These are phyloP conservation scores for Nicotiana otophora DNA, from an alignment of 257 asterid species.

Conservation along the genomic window DNA sequence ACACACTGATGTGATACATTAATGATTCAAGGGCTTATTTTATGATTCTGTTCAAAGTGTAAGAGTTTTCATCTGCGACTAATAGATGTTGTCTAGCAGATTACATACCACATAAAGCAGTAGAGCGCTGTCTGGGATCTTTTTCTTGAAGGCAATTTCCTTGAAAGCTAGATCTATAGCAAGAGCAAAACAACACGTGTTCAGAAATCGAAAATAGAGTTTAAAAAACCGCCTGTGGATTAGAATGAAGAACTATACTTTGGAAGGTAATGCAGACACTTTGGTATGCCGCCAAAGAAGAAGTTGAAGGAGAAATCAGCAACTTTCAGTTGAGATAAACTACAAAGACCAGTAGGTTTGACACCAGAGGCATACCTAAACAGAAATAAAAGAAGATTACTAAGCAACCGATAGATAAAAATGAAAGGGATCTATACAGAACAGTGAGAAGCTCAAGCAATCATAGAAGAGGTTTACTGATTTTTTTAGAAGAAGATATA, in stretches of 20 bases:
- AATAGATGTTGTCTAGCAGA: slow-evolving; percentile 1
- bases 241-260: slow-evolving; percentile 37
- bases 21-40: neutral
- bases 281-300: slow-evolving; percentile 68
- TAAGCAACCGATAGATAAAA: slow-evolving; percentile 6
- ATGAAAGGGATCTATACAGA: slow-evolving; percentile 4
- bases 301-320: slow-evolving; percentile 79
- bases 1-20: neutral
- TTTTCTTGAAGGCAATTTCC: slow-evolving; percentile 74
- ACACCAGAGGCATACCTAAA: slow-evolving; percentile 51
- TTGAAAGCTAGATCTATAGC: slow-evolving; percentile 56
- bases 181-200: slow-evolving; percentile 1
- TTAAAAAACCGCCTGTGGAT: neutral
- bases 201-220: neutral
- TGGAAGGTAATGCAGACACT: slow-evolving; percentile 65
- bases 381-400: slow-evolving; percentile 5
- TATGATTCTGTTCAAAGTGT: neutral
- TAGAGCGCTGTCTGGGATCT: slow-evolving; percentile 57
- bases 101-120: slow-evolving; percentile 61
- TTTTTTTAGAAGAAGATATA: neutral
- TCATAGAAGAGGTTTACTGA: neutral
- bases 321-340: slow-evolving; percentile 57
- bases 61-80: neutral
- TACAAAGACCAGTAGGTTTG: slow-evolving; percentile 57
- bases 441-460: slow-evolving; percentile 2